Conservation (phyloP, 208 protist species). For the Naegleria gruberi region DNA sequence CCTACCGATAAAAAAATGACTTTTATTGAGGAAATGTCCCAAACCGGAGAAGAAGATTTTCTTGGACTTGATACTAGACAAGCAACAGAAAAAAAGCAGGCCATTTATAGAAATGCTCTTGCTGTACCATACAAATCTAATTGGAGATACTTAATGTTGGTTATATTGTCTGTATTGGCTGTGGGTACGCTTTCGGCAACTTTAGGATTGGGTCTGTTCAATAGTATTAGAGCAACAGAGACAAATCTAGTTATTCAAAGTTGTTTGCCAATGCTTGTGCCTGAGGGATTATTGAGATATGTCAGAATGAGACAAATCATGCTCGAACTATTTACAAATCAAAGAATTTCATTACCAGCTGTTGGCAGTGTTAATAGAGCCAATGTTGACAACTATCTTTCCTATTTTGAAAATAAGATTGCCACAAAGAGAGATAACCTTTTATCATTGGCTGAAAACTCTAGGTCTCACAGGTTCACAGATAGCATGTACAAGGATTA, state of each 20-base stretch:
- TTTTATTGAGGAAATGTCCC: background rate
- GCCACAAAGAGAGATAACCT: background rate
- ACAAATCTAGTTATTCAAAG: background rate
- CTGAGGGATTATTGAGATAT: background rate
- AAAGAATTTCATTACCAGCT: too few relatives aligned
- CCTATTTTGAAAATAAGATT: background rate
- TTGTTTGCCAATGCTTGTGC: background rate
- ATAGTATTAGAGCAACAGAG: background rate
- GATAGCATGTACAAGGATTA: background rate
- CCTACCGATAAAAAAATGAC: too few relatives aligned
- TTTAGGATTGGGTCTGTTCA: background rate
- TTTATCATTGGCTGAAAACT: background rate
- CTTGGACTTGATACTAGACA: background rate
- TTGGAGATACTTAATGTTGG: background rate
- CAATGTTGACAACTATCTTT: background rate
- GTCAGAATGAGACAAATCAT: background rate
- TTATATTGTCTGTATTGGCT: background rate
- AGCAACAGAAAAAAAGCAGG: background rate
- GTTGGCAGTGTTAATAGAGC: too few relatives aligned
- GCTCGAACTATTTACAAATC: too few relatives aligned
- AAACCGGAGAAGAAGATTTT: background rate
- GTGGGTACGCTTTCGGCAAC: background rate
- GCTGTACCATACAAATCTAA: background rate
- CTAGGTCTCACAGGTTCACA: background rate
- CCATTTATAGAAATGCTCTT: background rate